Evolutionary conservation across 805 yeast species (phyloP), one percentile per base, ranked within the genome.

Genomic region (Limtongia smithiae): DNA sequence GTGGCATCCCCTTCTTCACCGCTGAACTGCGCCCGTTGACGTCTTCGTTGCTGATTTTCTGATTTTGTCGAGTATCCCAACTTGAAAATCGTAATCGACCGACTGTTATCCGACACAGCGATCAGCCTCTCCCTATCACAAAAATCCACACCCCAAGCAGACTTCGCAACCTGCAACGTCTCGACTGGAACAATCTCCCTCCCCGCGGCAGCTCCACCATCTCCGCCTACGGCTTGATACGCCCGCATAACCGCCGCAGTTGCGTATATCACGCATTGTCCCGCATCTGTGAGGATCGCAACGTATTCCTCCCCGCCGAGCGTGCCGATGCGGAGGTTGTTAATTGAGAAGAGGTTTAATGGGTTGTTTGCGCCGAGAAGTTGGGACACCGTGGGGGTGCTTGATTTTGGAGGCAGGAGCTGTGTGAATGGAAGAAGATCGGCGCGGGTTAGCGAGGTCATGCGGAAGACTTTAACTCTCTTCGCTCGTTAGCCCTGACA

Each of bases 81-180:
- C 33, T 41, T 36, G 38, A 52, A 52, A 7, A 52, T 25, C 7
- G 57, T 50, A 12, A 52, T 50, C 11, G 51, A 32, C 17, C 55
- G 41, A 15, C 46, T 33, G 34, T 52, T 52, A 34, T 52, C 57
- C 4, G 57, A 52, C 4, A 50, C 32, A 12, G 39, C 57, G 21
- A 52, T 28, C 14, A 52, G 31, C n/a, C 45, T 36, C 31, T 46
- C 48, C 4, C 40, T 37, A 24, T 52, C 57, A 20, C 50, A 34
- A n/a, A 52, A 31, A 18, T 40, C 57, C 6, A 50, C 41, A 9
- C 57, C 57, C 57, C 57, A 52, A 0, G 57, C 57, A 8, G 57
- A 52, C 37, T 42, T 41, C 15, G 40, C 51, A 8, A 52, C 51
- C 31, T 52, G 55, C 7, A 52, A 30, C 15, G 34, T 42, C 31